Conservation (phyloP, 371 early-diverging fungal genomes). For the Mortierella sp. region DNA sequence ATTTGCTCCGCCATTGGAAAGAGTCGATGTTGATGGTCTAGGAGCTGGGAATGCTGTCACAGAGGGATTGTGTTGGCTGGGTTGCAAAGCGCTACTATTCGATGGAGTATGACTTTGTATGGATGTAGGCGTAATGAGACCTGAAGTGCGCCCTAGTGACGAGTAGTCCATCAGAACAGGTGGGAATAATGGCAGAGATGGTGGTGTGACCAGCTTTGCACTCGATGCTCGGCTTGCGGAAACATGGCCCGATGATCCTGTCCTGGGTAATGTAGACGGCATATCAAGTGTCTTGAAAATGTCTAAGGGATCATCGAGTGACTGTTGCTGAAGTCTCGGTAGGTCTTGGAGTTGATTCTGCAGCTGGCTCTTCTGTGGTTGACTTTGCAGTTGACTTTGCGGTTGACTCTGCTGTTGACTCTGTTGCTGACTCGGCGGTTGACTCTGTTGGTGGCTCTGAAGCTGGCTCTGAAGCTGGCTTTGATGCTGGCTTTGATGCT, state of each 20-base stretch:
- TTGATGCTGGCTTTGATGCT: no score
- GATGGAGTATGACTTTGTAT: no score
- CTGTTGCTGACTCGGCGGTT: conserved; percentile 9
- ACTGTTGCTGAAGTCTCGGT: conserved; percentile 13
- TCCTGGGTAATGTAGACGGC: background rate
- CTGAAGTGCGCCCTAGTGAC: conserved; percentile 10
- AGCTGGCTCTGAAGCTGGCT: background rate
- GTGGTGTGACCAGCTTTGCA: conserved; percentile 12
- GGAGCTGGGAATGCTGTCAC: background rate
- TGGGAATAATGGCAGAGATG: conserved; percentile 22
- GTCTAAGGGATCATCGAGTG: conserved; percentile 31
- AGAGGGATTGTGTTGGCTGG: background rate
- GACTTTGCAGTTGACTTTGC: background rate
- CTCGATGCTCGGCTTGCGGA: conserved; percentile 6
- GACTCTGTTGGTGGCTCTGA: background rate
- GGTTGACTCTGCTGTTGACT: conserved; percentile 5
- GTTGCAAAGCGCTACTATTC: no score
- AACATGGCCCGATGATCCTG: conserved; percentile 5
- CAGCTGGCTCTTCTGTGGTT: conserved; percentile 8
- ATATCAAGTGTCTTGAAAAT: conserved; percentile 39
- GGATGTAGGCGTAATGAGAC: background rate
- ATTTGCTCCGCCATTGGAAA: no score
- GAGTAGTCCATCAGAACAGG: conserved; percentile 24
- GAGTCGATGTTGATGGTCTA: conserved; percentile 2
- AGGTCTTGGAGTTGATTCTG: conserved; percentile 9